These are phyloP conservation scores for Nicotiana knightiana DNA, from an alignment of 257 asterid genomes.

Conservation along the genomic window DNA sequence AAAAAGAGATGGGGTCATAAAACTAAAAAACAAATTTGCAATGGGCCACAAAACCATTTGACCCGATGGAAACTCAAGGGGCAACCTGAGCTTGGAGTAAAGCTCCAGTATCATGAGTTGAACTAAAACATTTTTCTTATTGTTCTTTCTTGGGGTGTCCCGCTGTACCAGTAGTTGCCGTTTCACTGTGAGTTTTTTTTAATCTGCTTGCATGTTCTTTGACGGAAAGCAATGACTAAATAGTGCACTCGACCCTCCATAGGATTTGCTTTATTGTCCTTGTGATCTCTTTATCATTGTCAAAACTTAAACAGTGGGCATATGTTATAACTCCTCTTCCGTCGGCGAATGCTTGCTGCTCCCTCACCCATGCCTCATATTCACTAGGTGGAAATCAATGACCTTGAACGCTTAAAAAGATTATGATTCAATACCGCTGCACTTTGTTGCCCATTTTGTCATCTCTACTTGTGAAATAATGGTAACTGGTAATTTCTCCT, in stretches of 20 bases:
- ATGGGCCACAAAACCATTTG: no score
- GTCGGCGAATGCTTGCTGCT: background rate
- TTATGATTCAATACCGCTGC: background rate
- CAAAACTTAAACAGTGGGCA: background rate
- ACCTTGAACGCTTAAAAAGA: background rate
- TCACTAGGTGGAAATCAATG: background rate
- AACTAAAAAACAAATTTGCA: no score
- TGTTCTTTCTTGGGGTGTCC: background rate
- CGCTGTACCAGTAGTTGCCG: background rate
- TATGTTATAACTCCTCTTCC: background rate
- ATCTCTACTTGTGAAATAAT: background rate
- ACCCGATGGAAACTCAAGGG: no score
- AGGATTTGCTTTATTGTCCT: background rate
- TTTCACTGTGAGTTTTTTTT: background rate
- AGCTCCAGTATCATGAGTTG: background rate
- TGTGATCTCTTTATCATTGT: background rate
- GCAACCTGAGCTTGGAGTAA: background rate
- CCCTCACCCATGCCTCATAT: background rate
- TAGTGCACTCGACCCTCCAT: background rate
- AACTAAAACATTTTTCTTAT: background rate
- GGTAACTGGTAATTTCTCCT: background rate
- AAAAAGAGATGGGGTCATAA: no score
- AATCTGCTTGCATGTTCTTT: constrained; percentile 1
- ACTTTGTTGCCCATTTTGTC: background rate
- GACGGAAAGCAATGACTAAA: background rate